These are phyloP conservation scores for Chaetomium olivaceum DNA, from an alignment of 2,329 filamentous ascomycete genomes.

Conservation along the genomic window DNA sequence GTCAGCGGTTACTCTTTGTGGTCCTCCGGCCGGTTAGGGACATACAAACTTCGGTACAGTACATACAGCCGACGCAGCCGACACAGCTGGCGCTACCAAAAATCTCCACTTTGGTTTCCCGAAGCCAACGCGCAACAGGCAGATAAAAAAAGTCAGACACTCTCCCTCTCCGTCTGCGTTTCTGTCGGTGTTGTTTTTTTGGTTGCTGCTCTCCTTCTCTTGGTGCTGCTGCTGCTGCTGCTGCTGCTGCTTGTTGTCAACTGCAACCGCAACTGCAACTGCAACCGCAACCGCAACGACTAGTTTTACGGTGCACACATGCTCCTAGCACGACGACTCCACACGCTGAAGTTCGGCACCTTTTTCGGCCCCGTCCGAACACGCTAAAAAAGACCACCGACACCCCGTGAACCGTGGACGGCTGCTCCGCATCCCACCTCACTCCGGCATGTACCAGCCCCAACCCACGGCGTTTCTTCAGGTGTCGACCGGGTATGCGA, in stretches of 20 bases:
- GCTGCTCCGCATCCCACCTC: neutral
- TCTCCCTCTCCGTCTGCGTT: neutral
- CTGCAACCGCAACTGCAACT: constrained; percentile 1
- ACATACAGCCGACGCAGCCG: constrained; percentile 27
- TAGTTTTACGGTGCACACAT: constrained; percentile 22
- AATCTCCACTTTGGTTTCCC: constrained; percentile 14
- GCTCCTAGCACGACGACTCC: constrained; percentile 16
- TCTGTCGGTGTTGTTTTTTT: neutral
- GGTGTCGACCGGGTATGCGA: constrained; percentile 48
- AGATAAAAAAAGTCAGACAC: constrained; percentile 22
- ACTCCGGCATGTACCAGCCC: constrained; percentile 55
- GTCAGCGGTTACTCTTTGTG: constrained; percentile 22
- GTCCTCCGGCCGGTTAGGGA: constrained; percentile 27
- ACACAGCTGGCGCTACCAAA: constrained; percentile 14
- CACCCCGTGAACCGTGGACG: neutral
- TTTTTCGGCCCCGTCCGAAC: constrained; percentile 9
- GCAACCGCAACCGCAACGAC: constrained; percentile 1
- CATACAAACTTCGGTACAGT: constrained; percentile 25
- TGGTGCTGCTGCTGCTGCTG: neutral
- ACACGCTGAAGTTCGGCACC: constrained; percentile 2
- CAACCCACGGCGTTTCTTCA: constrained; percentile 50
- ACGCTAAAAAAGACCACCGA: constrained; percentile 10
- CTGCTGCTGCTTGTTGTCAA: constrained; percentile 6
- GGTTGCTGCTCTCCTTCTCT: neutral
- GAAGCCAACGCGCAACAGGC: constrained; percentile 10